These are phyloP conservation scores for Pestalotiopsis sp. DNA, from an alignment of 2,329 filamentous ascomycete genomes.

Conservation along the genomic window DNA sequence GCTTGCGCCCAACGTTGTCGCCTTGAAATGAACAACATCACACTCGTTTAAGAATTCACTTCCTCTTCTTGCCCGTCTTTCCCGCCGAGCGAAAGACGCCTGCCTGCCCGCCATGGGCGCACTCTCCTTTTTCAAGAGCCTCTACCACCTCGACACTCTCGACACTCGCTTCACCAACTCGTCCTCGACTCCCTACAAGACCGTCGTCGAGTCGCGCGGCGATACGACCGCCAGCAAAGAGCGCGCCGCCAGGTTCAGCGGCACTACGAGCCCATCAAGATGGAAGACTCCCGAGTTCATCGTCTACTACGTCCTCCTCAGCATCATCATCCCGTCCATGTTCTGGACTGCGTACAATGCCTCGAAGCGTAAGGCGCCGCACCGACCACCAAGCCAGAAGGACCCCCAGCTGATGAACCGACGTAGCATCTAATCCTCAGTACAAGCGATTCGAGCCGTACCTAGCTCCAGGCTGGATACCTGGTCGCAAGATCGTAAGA, in stretches of 20 bases:
- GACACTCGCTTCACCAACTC: conserved; percentile 68
- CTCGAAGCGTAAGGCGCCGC: conserved; percentile 65
- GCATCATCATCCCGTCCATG: conserved; percentile 76
- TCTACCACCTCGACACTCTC: conserved; percentile 68
- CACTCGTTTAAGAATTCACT: conserved; percentile 1
- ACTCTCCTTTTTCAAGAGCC: conserved; percentile 32
- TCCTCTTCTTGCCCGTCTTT: background rate
- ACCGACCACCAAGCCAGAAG: background rate
- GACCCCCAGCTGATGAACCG: conserved; percentile 16
- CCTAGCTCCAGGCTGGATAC: conserved; percentile 85
- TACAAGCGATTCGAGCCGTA: conserved; percentile 73
- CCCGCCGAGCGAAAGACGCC: background rate
- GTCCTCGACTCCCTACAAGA: conserved; percentile 67
- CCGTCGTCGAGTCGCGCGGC: conserved; percentile 52
- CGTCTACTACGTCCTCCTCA: conserved; percentile 73
- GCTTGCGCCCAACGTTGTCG: background rate
- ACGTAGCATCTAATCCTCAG: conserved; percentile 74
- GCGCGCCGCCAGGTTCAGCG: conserved; percentile 43
- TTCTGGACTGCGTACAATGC: conserved; percentile 87
- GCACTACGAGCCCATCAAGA: conserved; percentile 62
- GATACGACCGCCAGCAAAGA: conserved; percentile 42
- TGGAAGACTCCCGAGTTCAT: conserved; percentile 89
- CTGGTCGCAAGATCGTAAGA: conserved; percentile 82
- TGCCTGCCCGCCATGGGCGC: conserved; percentile 8
- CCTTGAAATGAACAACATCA: background rate